phyloP scores from a whole-genome alignment of 371 early-diverging fungal genomes.

The Syncephalastrum racemosum region DNA sequence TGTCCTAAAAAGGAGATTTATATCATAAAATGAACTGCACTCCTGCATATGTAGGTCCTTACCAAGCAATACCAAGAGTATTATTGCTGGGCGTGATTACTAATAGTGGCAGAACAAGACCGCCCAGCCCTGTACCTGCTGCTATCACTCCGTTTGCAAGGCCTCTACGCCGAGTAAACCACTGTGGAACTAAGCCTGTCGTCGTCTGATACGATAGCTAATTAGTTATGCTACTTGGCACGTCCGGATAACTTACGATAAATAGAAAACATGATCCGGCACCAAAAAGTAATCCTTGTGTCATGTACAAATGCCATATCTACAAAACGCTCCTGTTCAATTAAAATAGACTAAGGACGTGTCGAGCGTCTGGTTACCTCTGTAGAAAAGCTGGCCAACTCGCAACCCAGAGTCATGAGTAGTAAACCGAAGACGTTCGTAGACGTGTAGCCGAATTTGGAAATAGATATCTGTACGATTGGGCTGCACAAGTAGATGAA shows the following conservation, averaged over 20 bases:
- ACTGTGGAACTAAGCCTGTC: conserved; percentile 56
- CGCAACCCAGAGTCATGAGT: too few species aligned
- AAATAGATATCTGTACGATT: conserved; percentile 20
- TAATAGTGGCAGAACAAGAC: conserved; percentile 55
- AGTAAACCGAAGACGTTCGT: too few species aligned
- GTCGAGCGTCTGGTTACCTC: too few species aligned
- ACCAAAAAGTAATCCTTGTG: conserved; percentile 51
- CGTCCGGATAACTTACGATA: conserved; percentile 13
- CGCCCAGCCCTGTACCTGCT: conserved; percentile 72
- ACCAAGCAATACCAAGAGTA: conserved; percentile 32
- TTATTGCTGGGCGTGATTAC: conserved; percentile 58
- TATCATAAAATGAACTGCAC: too few species aligned
- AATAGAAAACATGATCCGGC: conserved; percentile 7
- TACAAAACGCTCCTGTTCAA: conserved; percentile 6
- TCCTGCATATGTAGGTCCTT: neutral
- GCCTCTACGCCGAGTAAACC: conserved; percentile 61
- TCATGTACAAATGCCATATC: conserved; percentile 60
- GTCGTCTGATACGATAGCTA: conserved; percentile 11
- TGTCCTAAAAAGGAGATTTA: conserved; percentile 24
- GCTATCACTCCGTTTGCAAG: conserved; percentile 70
- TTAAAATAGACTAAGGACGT: neutral
- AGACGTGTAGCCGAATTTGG: conserved; percentile 15
- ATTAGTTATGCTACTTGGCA: neutral
- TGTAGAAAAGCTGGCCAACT: too few species aligned
- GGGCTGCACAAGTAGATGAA: conserved; percentile 28